Conservation (phyloP, 805 yeast genomes). For the Candida oleophila region DNA sequence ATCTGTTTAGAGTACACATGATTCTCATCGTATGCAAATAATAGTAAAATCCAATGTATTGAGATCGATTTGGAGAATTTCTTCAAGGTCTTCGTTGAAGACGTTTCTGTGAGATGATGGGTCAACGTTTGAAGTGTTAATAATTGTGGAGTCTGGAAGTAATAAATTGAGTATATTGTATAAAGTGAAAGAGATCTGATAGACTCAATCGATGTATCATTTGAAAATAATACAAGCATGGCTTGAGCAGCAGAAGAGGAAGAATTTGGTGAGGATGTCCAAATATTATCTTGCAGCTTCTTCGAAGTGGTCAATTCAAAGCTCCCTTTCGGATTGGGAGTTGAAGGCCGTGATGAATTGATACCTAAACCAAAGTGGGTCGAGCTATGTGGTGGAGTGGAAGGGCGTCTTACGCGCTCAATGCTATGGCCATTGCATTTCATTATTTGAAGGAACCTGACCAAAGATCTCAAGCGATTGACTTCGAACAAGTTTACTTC, state of each 20-base stretch:
- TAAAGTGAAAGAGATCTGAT: constrained; percentile 48
- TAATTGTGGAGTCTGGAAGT: background rate
- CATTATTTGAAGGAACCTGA: constrained; percentile 49
- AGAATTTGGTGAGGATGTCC: constrained; percentile 34
- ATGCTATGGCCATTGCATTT: constrained; percentile 23
- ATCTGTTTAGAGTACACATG: constrained; percentile 3
- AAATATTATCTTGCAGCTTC: constrained; percentile 13
- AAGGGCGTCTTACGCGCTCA: constrained; percentile 21
- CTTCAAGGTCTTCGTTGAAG: constrained; percentile 38
- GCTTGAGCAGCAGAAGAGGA: constrained; percentile 28
- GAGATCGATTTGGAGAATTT: constrained; percentile 54
- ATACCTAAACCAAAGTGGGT: background rate
- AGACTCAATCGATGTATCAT: constrained; percentile 54
- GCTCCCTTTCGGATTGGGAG: background rate
- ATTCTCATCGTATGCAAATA: constrained; percentile 34
- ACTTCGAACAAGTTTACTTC: background rate
- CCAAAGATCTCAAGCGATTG: constrained; percentile 31
- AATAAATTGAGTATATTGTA: constrained; percentile 47
- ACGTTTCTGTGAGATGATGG: constrained; percentile 32
- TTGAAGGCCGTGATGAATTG: background rate
- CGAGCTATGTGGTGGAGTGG: background rate
- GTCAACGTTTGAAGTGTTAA: background rate
- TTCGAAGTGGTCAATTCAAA: background rate
- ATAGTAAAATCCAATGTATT: constrained; percentile 61
- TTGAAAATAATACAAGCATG: constrained; percentile 28